phyloP scores from a whole-genome alignment of 2,329 filamentous ascomycete species.

The Fusarium sambucinum region DNA sequence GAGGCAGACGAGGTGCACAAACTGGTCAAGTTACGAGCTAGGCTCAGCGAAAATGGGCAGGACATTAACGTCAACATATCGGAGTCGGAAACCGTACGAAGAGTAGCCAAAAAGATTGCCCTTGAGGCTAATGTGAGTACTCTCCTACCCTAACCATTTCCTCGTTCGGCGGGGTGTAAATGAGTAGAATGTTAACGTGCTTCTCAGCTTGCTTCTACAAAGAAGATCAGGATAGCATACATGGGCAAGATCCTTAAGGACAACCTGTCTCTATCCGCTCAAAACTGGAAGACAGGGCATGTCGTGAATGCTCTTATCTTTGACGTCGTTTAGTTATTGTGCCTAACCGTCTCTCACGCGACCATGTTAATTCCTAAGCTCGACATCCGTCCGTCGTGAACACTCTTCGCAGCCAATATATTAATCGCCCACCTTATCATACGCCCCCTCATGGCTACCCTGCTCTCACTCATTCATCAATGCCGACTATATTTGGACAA shows the following conservation, averaged over 20 bases:
- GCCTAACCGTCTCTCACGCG: not conserved
- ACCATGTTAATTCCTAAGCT: not conserved
- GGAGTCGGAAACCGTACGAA: slow-evolving; percentile 73
- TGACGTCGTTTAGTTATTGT: slow-evolving; percentile 56
- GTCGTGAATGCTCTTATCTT: slow-evolving; percentile 83
- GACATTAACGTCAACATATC: slow-evolving; percentile 71
- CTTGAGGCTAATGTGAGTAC: slow-evolving; percentile 72
- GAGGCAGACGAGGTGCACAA: slow-evolving; percentile 65
- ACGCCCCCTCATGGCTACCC: slow-evolving; percentile 2
- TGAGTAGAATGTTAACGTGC: slow-evolving; percentile 17
- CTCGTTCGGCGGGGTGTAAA: not conserved
- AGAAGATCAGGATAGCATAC: slow-evolving; percentile 79
- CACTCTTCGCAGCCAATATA: not conserved
- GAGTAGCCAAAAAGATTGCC: slow-evolving; percentile 71
- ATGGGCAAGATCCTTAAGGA: slow-evolving; percentile 85
- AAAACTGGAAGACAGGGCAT: slow-evolving; percentile 82
- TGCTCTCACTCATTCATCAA: slow-evolving; percentile 15
- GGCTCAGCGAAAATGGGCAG: slow-evolving; percentile 74
- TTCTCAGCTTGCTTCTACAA: slow-evolving; percentile 66
- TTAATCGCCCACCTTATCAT: not conserved
- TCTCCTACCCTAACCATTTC: not conserved
- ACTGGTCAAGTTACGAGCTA: slow-evolving; percentile 68
- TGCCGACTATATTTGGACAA: slow-evolving; percentile 45
- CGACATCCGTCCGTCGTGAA: not conserved
- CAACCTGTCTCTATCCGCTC: slow-evolving; percentile 70